Percentiles rank a stretch among this genome's conserved stretches.
These are phyloP conservation scores for Firmiana major DNA, from an alignment of 345 rosid species.

Conservation along the genomic window DNA sequence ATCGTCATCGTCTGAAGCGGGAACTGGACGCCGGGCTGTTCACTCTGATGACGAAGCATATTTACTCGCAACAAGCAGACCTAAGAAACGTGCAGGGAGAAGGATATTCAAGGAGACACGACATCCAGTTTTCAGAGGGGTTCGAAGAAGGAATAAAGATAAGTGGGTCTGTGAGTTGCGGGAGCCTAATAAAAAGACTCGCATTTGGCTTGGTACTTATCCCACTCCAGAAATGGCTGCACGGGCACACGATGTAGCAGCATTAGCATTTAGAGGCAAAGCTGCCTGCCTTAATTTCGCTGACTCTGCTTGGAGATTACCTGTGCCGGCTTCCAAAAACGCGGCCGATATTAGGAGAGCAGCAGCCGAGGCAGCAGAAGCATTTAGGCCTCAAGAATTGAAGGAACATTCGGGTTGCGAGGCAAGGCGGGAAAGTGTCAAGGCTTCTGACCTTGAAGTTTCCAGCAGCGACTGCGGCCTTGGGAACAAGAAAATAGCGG, in stretches of 20 bases:
- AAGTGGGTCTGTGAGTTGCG: slow-evolving; percentile 81
- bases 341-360: slow-evolving; percentile 41
- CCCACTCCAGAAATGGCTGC: slow-evolving; percentile 80
- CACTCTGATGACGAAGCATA: slow-evolving; percentile 34
- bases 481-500: not conserved
- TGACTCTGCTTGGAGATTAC: slow-evolving; percentile 63
- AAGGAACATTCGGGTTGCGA: slow-evolving; percentile 2
- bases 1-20: slow-evolving; percentile 20
- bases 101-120: slow-evolving; percentile 65
- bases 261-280: slow-evolving; percentile 56
- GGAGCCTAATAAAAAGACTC: slow-evolving; percentile 48
- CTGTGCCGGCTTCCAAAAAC: slow-evolving; percentile 41
- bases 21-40: not conserved
- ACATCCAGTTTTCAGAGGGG: slow-evolving; percentile 69
- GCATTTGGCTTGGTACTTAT: slow-evolving; percentile 80
- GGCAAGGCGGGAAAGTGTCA: not conserved
- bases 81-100: slow-evolving; percentile 69
- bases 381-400: slow-evolving; percentile 36
- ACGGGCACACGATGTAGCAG: slow-evolving; percentile 78
- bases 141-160: slow-evolving; percentile 46
- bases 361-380: slow-evolving; percentile 54
- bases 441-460: slow-evolving; percentile 18
- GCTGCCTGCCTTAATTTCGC: slow-evolving; percentile 70
- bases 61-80: slow-evolving; percentile 47
- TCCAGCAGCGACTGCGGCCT: not conserved